phyloP scores from a whole-genome alignment of 805 yeast genomes.

The Jamesozyma spencerorum region DNA sequence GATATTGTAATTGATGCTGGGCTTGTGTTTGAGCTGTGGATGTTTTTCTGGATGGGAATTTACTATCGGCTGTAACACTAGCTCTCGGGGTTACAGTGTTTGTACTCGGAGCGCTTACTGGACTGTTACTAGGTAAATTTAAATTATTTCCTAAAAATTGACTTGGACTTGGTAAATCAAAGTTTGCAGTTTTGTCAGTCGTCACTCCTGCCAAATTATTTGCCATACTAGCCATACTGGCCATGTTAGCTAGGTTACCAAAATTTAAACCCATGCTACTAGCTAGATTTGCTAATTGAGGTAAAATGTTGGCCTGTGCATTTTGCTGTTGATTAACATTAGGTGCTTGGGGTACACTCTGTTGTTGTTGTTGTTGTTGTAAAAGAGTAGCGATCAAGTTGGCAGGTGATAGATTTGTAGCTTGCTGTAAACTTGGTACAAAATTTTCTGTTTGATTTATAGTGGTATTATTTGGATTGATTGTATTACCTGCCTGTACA shows the following conservation, averaged over 20 bases:
- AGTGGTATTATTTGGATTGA: background rate
- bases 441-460: background rate
- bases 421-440: background rate
- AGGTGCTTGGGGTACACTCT: background rate
- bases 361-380: constrained; percentile 1
- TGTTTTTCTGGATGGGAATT: background rate
- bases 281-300: constrained; percentile 1
- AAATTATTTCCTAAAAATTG: background rate
- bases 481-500: background rate
- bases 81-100: background rate
- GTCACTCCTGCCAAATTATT: too few species aligned
- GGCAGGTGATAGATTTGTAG: background rate
- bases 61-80: background rate
- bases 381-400: background rate
- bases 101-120: background rate
- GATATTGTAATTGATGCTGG: constrained; percentile 14
- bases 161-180: background rate
- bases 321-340: background rate
- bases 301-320: background rate
- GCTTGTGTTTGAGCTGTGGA: constrained; percentile 6
- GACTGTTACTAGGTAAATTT: constrained; percentile 1
- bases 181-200: background rate
- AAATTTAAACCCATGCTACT: background rate
- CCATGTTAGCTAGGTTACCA: background rate
- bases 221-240: background rate